phyloP scores from a whole-genome alignment of 2,329 filamentous ascomycete genomes.

The Aspergillus udagawae region DNA sequence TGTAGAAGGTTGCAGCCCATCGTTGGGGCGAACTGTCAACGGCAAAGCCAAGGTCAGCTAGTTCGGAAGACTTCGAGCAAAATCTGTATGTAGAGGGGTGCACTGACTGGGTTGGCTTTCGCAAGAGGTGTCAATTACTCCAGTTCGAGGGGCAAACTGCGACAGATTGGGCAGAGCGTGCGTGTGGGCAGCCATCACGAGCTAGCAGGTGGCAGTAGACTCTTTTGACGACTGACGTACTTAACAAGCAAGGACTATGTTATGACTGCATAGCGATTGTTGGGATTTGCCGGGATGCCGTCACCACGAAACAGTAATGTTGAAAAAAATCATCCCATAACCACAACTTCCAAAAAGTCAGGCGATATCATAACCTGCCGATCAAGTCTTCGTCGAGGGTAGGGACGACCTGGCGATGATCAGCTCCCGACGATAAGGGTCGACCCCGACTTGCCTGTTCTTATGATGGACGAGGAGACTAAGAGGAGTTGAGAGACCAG shows the following conservation, averaged over 20 bases:
- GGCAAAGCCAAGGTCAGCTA: conserved; percentile 8
- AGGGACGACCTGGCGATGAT: conserved; percentile 1
- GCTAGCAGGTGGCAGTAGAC: not conserved
- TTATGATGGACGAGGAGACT: conserved; percentile 5
- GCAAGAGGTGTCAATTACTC: conserved; percentile 6
- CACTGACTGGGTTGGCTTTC: conserved; percentile 16
- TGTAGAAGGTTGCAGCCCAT: conserved; percentile 12
- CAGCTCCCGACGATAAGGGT: conserved; percentile 1
- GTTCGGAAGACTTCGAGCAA: not conserved
- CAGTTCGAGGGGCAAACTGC: conserved; percentile 7
- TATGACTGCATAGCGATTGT: conserved; percentile 12
- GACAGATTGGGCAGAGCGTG: conserved; percentile 13
- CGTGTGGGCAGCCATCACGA: conserved; percentile 17
- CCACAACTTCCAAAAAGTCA: not conserved
- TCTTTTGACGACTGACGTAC: conserved; percentile 5
- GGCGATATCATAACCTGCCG: not conserved
- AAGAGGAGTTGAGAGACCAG: not conserved
- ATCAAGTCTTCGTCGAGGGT: not conserved
- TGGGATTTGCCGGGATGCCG: conserved; percentile 6
- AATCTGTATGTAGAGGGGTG: not conserved
- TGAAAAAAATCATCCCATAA: conserved; percentile 7
- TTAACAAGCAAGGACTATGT: conserved; percentile 3
- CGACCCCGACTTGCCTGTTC: conserved; percentile 3
- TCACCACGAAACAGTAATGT: conserved; percentile 2
- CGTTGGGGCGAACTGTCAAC: conserved; percentile 14